Evolutionary conservation across 768 basidiomycete genomes (phyloP).

Genomic region (Rhodosporidiobolus odoratus): DNA sequence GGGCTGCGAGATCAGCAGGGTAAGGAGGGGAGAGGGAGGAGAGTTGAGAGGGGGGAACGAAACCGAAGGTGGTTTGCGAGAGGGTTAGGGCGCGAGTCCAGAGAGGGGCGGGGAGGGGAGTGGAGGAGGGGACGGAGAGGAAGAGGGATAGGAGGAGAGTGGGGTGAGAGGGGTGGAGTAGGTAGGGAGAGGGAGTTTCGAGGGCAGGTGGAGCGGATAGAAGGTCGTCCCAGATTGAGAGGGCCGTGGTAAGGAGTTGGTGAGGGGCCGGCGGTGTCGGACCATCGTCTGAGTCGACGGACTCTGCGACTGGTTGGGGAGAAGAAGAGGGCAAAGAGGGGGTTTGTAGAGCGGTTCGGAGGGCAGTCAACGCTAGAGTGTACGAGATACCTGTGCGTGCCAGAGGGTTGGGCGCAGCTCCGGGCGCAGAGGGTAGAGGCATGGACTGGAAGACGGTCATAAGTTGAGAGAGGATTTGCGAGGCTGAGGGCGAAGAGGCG

Average conservation of each 20-base stretch:
- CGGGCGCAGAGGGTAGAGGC: not conserved
- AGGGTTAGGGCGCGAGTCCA: not conserved
- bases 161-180: not conserved
- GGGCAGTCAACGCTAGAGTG: conserved; percentile 15
- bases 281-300: not conserved
- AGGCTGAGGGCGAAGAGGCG: not conserved
- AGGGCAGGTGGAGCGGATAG: not conserved
- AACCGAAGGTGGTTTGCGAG: not conserved
- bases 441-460: conserved; percentile 20
- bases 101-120: not conserved
- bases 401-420: not conserved
- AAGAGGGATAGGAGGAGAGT: conserved; percentile 20
- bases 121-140: not conserved
- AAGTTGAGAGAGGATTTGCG: not conserved
- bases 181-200: not conserved
- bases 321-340: not conserved
- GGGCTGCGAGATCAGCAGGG: not conserved
- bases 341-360: conserved; percentile 3
- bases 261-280: conserved; percentile 5
- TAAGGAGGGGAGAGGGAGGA: conserved; percentile 12
- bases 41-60: conserved; percentile 10
- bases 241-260: conserved; percentile 3
- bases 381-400: conserved; percentile 13
- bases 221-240: not conserved
- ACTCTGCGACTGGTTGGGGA: too few species aligned